A percentile compares a stretch with the other conserved stretches of the same genome.
Conservation (phyloP, 2,329 filamentous ascomycete genomes). For the Fusarium piperis region DNA sequence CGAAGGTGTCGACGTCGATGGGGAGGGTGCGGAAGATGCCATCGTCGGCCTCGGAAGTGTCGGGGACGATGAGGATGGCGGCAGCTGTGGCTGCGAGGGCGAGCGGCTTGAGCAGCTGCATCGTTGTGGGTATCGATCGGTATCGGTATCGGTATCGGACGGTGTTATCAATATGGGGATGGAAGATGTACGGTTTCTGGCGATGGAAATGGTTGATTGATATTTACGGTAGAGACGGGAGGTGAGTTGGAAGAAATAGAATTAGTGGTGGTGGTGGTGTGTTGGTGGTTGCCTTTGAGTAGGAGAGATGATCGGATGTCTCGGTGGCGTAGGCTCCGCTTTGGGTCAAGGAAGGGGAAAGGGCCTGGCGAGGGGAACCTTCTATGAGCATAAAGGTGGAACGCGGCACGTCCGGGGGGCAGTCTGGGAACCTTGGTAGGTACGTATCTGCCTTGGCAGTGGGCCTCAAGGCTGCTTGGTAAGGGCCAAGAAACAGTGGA, state of each 20-base stretch:
- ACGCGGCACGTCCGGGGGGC: constrained; percentile 24
- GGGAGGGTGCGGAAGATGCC: constrained; percentile 55
- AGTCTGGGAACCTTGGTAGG: not conserved
- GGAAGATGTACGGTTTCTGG: not conserved
- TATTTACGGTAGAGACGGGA: constrained; percentile 9
- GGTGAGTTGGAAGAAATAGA: not conserved
- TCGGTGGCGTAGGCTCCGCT: constrained; percentile 32
- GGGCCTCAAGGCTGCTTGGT: not conserved
- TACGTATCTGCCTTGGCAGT: not conserved
- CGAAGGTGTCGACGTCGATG: constrained; percentile 48
- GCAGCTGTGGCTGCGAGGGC: constrained; percentile 48
- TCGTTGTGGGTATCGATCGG: constrained; percentile 28
- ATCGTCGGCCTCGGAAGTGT: constrained; percentile 54
- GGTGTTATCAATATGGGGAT: not conserved
- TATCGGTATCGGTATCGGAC: too few relatives aligned
- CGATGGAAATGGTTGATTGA: not conserved
- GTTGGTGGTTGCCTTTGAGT: constrained; percentile 1
- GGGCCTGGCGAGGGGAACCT: not conserved
- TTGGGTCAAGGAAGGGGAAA: constrained; percentile 14
- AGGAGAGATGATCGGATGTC: constrained; percentile 30
- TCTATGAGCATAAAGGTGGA: not conserved
- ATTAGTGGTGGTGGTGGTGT: constrained; percentile 19
- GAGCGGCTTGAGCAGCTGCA: constrained; percentile 48
- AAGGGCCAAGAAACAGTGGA: not conserved
- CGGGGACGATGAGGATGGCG: constrained; percentile 65